These are phyloP conservation scores for Solanum pimpinellifolium DNA, from an alignment of 257 asterid species.

Conservation along the genomic window DNA sequence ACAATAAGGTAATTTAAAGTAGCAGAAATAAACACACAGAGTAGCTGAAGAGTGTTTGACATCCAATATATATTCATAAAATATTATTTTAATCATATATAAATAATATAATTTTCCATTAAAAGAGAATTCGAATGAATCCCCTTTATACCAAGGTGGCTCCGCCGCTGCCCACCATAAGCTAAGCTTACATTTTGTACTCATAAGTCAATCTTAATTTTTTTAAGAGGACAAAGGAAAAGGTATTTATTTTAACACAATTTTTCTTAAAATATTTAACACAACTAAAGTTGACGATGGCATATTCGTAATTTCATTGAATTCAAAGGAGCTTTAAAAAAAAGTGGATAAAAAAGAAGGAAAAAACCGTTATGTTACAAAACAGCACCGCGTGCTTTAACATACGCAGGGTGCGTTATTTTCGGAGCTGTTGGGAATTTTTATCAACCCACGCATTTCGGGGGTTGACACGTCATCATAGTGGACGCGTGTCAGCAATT, in stretches of 20 bases:
- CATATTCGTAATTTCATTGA: not conserved
- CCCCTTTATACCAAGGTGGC: no score
- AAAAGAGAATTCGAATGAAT: fast-evolving
- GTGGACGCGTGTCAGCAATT: not conserved
- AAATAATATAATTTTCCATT: no score
- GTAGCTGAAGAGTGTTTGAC: no score
- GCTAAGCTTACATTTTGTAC: not conserved
- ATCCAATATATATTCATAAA: no score
- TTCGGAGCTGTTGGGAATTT: not conserved
- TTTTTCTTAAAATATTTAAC: not conserved
- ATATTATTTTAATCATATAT: no score
- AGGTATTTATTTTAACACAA: not conserved
- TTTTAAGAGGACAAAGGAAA: not conserved
- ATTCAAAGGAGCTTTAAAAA: not conserved
- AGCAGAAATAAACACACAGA: no score
- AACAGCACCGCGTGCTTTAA: not conserved
- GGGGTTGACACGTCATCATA: not conserved
- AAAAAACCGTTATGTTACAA: not conserved
- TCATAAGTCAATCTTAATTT: not conserved
- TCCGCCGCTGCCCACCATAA: not conserved
- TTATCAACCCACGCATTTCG: not conserved
- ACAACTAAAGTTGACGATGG: not conserved
- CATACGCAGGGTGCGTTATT: not conserved
- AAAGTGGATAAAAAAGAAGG: not conserved
- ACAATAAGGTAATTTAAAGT: no score